phyloP scores from a whole-genome alignment of 805 yeast species.

The Osmozyma mogii region DNA sequence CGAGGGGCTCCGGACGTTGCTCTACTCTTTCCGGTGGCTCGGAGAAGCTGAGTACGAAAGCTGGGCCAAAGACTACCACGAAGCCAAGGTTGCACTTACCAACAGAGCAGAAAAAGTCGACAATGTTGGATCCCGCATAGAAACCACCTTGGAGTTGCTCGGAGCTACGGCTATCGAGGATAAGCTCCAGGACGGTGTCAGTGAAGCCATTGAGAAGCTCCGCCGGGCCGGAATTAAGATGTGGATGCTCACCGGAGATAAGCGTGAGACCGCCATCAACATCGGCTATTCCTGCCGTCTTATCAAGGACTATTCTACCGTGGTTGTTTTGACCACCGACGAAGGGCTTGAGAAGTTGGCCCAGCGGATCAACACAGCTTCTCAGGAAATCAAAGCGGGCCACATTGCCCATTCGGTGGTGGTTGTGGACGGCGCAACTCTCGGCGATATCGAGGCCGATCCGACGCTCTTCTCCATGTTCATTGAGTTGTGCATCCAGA shows the following conservation, averaged over 20 bases:
- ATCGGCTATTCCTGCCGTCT: constrained; percentile 92
- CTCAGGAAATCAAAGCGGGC: constrained; percentile 63
- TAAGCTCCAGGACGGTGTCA: constrained; percentile 92
- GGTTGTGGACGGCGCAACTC: constrained; percentile 90
- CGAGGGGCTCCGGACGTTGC: constrained; percentile 85
- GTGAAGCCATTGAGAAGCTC: constrained; percentile 86
- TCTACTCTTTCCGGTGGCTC: constrained; percentile 76
- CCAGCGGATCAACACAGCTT: constrained; percentile 66
- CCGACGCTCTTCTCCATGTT: constrained; percentile 65
- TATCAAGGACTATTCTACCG: constrained; percentile 87
- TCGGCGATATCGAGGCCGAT: constrained; percentile 66
- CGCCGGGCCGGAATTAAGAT: constrained; percentile 88
- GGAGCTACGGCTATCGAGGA: constrained; percentile 99
- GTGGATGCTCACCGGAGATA: constrained; percentile 99
- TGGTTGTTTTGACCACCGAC: constrained; percentile 54
- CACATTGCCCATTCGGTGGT: constrained; percentile 89
- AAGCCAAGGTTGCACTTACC: constrained; percentile 68
- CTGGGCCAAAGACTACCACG: constrained; percentile 64
- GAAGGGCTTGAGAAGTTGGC: constrained; percentile 47
- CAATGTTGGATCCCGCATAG: constrained; percentile 64
- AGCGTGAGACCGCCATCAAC: constrained; percentile 94
- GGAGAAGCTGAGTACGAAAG: constrained; percentile 45
- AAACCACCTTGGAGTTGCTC: constrained; percentile 54
- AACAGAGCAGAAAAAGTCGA: constrained; percentile 65
- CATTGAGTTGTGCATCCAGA: constrained; percentile 74